phyloP scores from a whole-genome alignment of 2,329 filamentous ascomycete genomes.

The Fusarium dlaminii region DNA sequence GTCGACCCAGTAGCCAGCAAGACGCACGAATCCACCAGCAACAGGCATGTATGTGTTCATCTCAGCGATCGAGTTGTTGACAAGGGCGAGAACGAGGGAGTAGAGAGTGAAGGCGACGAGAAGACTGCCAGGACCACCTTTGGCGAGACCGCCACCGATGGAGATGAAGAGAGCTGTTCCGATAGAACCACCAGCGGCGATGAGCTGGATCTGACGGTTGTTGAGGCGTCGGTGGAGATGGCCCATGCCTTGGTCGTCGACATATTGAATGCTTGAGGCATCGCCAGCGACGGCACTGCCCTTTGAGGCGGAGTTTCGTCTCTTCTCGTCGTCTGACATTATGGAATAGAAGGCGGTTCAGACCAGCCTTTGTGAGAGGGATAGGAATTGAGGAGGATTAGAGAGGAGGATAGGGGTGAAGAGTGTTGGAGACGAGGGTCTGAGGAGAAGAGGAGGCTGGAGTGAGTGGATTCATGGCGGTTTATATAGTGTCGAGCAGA shows the following conservation, averaged over 20 bases:
- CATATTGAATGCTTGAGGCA: neutral
- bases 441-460: neutral
- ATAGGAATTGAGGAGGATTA: neutral
- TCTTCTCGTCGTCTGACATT: conserved; percentile 33
- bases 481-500: conserved; percentile 25
- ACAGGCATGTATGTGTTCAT: conserved; percentile 35
- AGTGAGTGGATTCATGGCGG: neutral
- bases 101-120: conserved; percentile 23
- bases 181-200: conserved; percentile 33
- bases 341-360: neutral
- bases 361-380: neutral
- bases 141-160: conserved; percentile 34
- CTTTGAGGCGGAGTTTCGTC: conserved; percentile 3
- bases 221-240: conserved; percentile 30
- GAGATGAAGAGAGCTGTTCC: conserved; percentile 37
- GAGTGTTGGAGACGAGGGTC: neutral
- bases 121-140: conserved; percentile 25
- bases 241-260: conserved; percentile 15
- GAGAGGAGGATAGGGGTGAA: neutral
- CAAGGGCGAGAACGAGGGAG: conserved; percentile 22
- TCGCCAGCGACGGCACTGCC: conserved; percentile 11
- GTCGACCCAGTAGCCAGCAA: conserved; percentile 32
- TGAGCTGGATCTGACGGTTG: conserved; percentile 44
- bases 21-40: conserved; percentile 27
- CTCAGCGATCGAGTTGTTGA: conserved; percentile 34